A percentile compares a stretch with the other conserved stretches of the same genome.
Conservation (phyloP, 208 protist species). For the Acanthamoeba castellanii region DNA sequence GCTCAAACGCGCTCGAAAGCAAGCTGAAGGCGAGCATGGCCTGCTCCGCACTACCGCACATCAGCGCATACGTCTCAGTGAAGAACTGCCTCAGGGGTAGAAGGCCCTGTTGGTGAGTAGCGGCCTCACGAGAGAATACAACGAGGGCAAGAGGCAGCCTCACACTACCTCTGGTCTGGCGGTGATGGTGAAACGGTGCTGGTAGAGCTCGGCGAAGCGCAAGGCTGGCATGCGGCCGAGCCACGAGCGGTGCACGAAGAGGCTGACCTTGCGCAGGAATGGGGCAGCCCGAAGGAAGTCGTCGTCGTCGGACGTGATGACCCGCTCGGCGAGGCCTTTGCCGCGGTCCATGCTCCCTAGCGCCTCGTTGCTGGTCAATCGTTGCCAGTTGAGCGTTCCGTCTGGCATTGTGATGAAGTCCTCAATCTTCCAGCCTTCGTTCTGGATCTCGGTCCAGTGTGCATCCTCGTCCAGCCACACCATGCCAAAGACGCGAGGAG, state of each 20-base stretch:
- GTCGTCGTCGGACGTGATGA: slow-evolving; percentile 17
- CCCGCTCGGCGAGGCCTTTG: not conserved
- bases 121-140: not conserved
- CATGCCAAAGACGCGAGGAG: not conserved
- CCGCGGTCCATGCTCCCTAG: not conserved
- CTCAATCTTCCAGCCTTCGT: slow-evolving; percentile 6
- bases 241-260: slow-evolving; percentile 49
- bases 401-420: not conserved
- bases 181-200: not conserved
- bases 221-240: not conserved
- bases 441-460: not conserved
- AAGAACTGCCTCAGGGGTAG: not conserved
- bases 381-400: slow-evolving; percentile 48
- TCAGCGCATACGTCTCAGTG: not conserved
- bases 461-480: not conserved
- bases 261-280: slow-evolving; percentile 40
- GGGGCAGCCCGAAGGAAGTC: slow-evolving; percentile 6
- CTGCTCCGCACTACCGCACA: slow-evolving; percentile 9
- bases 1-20: slow-evolving; percentile 18
- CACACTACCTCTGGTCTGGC: slow-evolving; percentile 4
- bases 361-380: not conserved
- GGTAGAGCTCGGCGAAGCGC: slow-evolving; percentile 32
- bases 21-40: slow-evolving; percentile 23
- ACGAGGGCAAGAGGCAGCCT: not conserved
- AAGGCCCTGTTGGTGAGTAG: not conserved